Conservation (phyloP, 2,329 filamentous ascomycete genomes). For the Microsporum canis region DNA sequence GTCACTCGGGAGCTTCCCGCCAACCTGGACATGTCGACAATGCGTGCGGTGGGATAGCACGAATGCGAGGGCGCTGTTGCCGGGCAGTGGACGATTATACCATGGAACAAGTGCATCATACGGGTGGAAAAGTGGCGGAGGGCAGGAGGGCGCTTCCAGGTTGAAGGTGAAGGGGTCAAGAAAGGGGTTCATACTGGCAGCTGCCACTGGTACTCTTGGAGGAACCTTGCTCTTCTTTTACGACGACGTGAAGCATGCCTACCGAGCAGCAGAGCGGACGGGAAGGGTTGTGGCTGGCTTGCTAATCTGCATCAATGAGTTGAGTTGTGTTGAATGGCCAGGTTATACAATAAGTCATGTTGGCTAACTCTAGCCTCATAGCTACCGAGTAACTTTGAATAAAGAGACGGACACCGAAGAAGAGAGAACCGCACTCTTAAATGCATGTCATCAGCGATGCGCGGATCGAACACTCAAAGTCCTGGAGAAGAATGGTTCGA, state of each 20-base stretch:
- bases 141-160: neutral
- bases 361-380: conserved; percentile 28
- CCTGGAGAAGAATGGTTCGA: conserved; percentile 90
- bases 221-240: conserved; percentile 40
- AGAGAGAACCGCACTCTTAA: conserved; percentile 57
- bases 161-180: conserved; percentile 11
- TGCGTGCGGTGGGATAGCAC: neutral
- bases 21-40: neutral
- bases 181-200: conserved; percentile 24
- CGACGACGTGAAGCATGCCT: conserved; percentile 63
- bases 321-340: conserved; percentile 36
- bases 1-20: neutral
- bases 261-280: conserved; percentile 63
- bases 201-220: conserved; percentile 28
- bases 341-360: neutral
- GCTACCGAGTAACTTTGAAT: conserved; percentile 79
- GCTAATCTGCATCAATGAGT: conserved; percentile 76
- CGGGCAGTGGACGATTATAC: neutral
- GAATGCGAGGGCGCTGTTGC: neutral
- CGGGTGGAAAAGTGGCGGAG: neutral
- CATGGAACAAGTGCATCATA: neutral
- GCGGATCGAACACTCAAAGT: conserved; percentile 76
- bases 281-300: conserved; percentile 66
- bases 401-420: conserved; percentile 47
- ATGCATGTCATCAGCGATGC: conserved; percentile 82